phyloP scores from a whole-genome alignment of 2,329 filamentous ascomycete species.

The Colletotrichum nymphaeae region DNA sequence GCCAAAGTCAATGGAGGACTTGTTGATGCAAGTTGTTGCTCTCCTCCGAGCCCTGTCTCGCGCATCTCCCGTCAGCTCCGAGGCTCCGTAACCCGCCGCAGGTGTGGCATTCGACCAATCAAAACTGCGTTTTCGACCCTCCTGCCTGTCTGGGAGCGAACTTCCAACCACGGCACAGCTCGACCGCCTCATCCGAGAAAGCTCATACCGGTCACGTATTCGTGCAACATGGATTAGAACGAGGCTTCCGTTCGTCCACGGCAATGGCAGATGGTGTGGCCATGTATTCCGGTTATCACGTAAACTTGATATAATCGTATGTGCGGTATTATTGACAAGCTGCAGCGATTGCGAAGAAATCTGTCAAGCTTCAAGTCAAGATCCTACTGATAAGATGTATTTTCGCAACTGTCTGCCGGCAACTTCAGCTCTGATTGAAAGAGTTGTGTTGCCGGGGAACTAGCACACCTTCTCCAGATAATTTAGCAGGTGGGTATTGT shows the following conservation, averaged over 20 bases:
- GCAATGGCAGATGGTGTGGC: neutral
- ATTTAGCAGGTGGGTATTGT: neutral
- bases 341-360: neutral
- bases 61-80: constrained; percentile 30
- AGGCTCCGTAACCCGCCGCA: constrained; percentile 25
- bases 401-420: neutral
- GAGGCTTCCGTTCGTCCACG: constrained; percentile 6
- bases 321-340: neutral
- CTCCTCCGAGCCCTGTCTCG: constrained; percentile 27
- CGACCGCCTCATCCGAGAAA: constrained; percentile 31
- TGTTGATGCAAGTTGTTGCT: neutral
- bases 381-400: neutral
- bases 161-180: constrained; percentile 19
- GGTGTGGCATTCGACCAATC: constrained; percentile 8
- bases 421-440: neutral
- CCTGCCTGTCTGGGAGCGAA: constrained; percentile 17
- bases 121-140: constrained; percentile 1
- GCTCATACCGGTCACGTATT: constrained; percentile 3
- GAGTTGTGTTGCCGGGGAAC: neutral
- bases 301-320: neutral
- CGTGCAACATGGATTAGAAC: neutral
- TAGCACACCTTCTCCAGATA: neutral
- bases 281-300: neutral
- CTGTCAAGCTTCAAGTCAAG: neutral
- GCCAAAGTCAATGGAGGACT: constrained; percentile 7